phyloP scores from a whole-genome alignment of 2,329 filamentous ascomycete species.

The Fusarium continuum region DNA sequence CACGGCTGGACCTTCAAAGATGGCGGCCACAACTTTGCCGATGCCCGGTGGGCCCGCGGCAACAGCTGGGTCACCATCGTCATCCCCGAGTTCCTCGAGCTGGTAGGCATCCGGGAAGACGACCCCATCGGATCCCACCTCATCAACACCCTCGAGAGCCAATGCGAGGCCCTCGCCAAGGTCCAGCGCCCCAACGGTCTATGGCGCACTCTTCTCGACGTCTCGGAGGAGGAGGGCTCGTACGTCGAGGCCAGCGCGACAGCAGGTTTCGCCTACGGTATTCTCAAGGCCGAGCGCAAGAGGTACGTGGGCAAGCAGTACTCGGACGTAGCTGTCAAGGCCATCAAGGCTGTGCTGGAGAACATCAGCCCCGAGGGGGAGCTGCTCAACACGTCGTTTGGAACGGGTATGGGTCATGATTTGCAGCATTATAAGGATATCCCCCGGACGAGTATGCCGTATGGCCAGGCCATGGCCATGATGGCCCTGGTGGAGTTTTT shows the following conservation, averaged over 20 bases:
- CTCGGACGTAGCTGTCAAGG: constrained; percentile 68
- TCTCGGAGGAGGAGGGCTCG: constrained; percentile 71
- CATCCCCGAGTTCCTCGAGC: constrained; percentile 82
- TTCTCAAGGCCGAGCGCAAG: constrained; percentile 77
- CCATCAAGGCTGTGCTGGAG: constrained; percentile 71
- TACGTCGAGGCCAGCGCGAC: constrained; percentile 82
- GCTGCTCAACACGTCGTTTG: constrained; percentile 78
- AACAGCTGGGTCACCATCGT: constrained; percentile 84
- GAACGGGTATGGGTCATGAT: constrained; percentile 78
- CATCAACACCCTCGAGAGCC: constrained; percentile 71
- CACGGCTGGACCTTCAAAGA: constrained; percentile 84
- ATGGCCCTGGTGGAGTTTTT: constrained; percentile 81
- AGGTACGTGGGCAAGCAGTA: constrained; percentile 73
- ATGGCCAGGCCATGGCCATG: constrained; percentile 85
- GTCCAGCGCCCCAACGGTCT: constrained; percentile 71
- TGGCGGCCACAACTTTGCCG: constrained; percentile 69
- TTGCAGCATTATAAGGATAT: constrained; percentile 83
- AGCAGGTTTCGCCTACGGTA: constrained; percentile 82
- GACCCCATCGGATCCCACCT: constrained; percentile 71
- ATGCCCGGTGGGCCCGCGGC: constrained; percentile 66
- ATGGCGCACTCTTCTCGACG: constrained; percentile 79
- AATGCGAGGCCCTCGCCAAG: constrained; percentile 70
- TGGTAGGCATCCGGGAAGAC: constrained; percentile 69
- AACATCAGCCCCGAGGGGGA: constrained; percentile 75
- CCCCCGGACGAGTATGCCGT: constrained; percentile 81